Percentiles rank a stretch among this genome's conserved stretches.
Evolutionary conservation across 2,329 filamentous ascomycete species (phyloP).

Genomic region (Diaporthe humulicola): DNA sequence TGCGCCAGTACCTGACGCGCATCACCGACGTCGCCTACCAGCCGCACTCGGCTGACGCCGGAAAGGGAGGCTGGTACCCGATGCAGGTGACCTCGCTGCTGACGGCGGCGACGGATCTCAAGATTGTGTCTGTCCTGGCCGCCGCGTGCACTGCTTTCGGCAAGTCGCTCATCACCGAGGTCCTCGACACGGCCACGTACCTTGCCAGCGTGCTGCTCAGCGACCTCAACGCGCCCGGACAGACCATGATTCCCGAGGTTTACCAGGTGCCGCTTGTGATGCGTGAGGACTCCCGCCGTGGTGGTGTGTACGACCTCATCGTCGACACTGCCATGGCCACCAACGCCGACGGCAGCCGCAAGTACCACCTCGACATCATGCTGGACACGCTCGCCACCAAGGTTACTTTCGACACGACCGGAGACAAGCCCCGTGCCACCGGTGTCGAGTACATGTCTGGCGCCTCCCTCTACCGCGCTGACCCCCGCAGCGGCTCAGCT

Average conservation of each 20-base stretch:
- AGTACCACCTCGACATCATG: slow-evolving; percentile 57
- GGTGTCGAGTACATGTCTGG: slow-evolving; percentile 43
- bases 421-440: slow-evolving; percentile 39
- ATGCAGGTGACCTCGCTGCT: slow-evolving; percentile 63
- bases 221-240: slow-evolving; percentile 43
- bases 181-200: slow-evolving; percentile 35
- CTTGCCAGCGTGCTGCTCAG: slow-evolving; percentile 33
- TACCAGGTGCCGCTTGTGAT: slow-evolving; percentile 67
- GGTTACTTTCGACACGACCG: slow-evolving; percentile 40
- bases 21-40: slow-evolving; percentile 63
- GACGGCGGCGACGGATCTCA: slow-evolving; percentile 63
- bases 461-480: slow-evolving; percentile 41
- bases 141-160: slow-evolving; percentile 55
- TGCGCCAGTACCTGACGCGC: slow-evolving; percentile 62
- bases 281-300: slow-evolving; percentile 56
- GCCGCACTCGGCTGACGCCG: slow-evolving; percentile 60
- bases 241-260: slow-evolving; percentile 61
- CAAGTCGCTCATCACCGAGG: slow-evolving; percentile 32
- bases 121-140: slow-evolving; percentile 64
- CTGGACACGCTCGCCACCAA: slow-evolving; percentile 46
- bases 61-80: slow-evolving; percentile 68
- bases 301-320: slow-evolving; percentile 44
- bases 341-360: slow-evolving; percentile 46
- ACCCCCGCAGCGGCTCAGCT: slow-evolving; percentile 33
- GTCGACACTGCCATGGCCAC: slow-evolving; percentile 56